These are phyloP conservation scores for Durusdinium trenchii DNA, from an alignment of 73 alveolate genomes.

Conservation along the genomic window DNA sequence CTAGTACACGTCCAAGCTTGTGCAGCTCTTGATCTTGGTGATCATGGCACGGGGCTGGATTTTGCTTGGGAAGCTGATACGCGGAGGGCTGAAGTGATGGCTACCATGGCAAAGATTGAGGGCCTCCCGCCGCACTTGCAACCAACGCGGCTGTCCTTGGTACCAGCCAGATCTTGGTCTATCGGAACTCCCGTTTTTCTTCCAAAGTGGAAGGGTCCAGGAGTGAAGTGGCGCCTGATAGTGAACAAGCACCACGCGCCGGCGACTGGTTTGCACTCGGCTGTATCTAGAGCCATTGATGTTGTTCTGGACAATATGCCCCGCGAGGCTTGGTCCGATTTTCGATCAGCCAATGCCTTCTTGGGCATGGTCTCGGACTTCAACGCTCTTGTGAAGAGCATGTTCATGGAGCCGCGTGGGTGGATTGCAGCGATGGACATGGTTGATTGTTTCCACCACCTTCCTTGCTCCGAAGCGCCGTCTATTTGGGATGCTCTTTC, in stretches of 20 bases:
- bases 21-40: background rate
- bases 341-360: background rate
- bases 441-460: constrained; percentile 40
- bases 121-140: background rate
- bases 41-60: background rate
- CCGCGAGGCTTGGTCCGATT: constrained; percentile 2
- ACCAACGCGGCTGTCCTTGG: background rate
- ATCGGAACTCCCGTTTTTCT: background rate
- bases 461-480: background rate
- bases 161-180: background rate
- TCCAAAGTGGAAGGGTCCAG: background rate
- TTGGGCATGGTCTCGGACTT: background rate
- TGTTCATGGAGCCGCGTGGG: background rate
- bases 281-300: background rate
- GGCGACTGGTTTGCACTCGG: background rate
- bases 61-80: background rate
- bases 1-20: background rate
- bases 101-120: background rate
- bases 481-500: constrained; percentile 14
- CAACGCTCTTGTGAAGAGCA: background rate
- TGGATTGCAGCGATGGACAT: constrained; percentile 53
- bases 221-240: background rate
- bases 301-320: background rate
- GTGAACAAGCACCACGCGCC: background rate
- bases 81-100: background rate